Evolutionary conservation across 148 eudicot species (phyloP), one percentile per base, ranked within the genome.

Genomic region (Oxyria digyna): DNA sequence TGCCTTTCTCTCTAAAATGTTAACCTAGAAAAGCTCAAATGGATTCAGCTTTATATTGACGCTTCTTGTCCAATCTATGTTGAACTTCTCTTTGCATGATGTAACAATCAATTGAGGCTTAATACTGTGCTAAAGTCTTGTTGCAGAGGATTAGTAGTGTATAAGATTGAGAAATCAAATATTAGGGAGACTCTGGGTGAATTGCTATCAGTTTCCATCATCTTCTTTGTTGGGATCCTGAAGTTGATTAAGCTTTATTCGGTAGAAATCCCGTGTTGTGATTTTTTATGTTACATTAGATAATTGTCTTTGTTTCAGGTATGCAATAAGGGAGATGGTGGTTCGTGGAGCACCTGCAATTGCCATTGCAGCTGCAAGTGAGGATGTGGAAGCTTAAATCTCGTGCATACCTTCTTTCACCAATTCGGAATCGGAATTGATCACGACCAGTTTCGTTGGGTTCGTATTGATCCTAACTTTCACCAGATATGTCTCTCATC

Each of bases 321-420:
- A 20, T 76, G 97, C 97, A 62, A 94, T 94, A 62, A 80, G 74
- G 75, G 99, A 88, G 31, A 94, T 94, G 99, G 96, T 91, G 67
- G 99, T 94, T 64, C 99, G 97, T 72, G 99, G 99, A 63, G 99
- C 99, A 57, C 99, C 99, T 70, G 99, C 99, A 24, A 94, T 94
- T 70, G 99, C 99, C 52, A 89, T 91, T 71, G 92, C 99, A 74
- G 99, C 89, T 42, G 96, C 96, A 42, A n/a, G n/a, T n/a, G n/a
- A n/a, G n/a, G n/a, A n/a, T n/a, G n/a, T n/a, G n/a, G n/a, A n/a
- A n/a, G n/a, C n/a, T n/a, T n/a, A n/a, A n/a, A n/a, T n/a, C n/a
- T n/a, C n/a, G n/a, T n/a, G n/a, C n/a, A n/a, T n/a, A n/a, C n/a
- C n/a, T n/a, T n/a, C n/a, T n/a, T n/a, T n/a, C n/a, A n/a, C n/a